A percentile compares a stretch with the other conserved stretches of the same genome.
Evolutionary conservation across 768 basidiomycete species (phyloP).

Genomic region (Dacryopinax primogenitus): DNA sequence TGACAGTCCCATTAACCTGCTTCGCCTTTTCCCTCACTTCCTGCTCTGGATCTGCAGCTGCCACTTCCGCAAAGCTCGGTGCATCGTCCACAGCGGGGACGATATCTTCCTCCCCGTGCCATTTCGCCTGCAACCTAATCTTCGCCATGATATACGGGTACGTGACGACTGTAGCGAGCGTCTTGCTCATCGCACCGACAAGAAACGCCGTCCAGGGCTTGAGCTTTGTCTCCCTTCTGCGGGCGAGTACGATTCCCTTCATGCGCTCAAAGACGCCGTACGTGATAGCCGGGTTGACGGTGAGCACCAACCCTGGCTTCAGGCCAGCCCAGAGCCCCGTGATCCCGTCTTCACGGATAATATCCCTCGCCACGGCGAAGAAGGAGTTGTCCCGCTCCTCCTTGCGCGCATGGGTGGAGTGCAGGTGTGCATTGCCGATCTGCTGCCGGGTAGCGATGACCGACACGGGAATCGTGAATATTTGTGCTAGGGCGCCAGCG

Average conservation of each 20-base stretch:
- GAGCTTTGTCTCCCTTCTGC: slow-evolving; percentile 43
- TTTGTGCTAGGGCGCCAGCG: slow-evolving; percentile 88
- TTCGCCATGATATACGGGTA: slow-evolving; percentile 96
- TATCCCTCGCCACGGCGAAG: slow-evolving; percentile 65
- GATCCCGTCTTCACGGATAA: slow-evolving; percentile 77
- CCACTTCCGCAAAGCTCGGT: slow-evolving; percentile 19
- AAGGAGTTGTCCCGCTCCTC: slow-evolving; percentile 51
- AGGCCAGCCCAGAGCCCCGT: slow-evolving; percentile 86
- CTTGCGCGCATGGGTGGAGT: neutral
- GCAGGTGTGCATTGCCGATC: slow-evolving; percentile 40
- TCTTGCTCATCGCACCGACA: slow-evolving; percentile 88
- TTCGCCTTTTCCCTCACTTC: slow-evolving; percentile 22
- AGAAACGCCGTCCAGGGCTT: slow-evolving; percentile 66
- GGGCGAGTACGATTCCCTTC: slow-evolving; percentile 54
- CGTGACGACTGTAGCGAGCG: slow-evolving; percentile 87
- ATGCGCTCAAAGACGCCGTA: slow-evolving; percentile 90
- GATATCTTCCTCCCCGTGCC: slow-evolving; percentile 33
- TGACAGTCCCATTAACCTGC: slow-evolving; percentile 21
- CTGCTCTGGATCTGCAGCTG: slow-evolving; percentile 4
- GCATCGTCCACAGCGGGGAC: slow-evolving; percentile 30
- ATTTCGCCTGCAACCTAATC: slow-evolving; percentile 83
- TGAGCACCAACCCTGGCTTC: slow-evolving; percentile 85
- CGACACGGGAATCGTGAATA: slow-evolving; percentile 95
- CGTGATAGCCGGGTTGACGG: slow-evolving; percentile 94
- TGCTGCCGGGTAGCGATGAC: slow-evolving; percentile 98